A percentile compares a stretch with the other conserved stretches of the same genome.
phyloP scores from a whole-genome alignment of 1,284 basidiomycete genomes.

The Tremellales sp. region DNA sequence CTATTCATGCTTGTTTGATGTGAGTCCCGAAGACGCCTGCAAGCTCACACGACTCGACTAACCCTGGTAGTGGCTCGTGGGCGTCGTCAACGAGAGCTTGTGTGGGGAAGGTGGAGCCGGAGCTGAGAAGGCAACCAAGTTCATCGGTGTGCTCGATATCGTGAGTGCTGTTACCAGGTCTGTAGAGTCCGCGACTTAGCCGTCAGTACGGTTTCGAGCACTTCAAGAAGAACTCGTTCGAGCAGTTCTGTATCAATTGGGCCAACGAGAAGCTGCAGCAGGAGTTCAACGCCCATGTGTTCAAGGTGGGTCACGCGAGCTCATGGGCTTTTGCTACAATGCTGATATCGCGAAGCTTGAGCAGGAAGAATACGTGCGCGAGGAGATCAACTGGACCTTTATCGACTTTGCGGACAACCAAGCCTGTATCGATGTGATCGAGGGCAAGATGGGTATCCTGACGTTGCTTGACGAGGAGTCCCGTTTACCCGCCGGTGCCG shows the following conservation, averaged over 20 bases:
- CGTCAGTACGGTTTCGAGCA: slow-evolving; percentile 83
- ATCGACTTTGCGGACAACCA: slow-evolving; percentile 99
- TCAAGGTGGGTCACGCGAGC: slow-evolving; percentile 66
- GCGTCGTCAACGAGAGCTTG: slow-evolving; percentile 92
- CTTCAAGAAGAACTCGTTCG: slow-evolving; percentile 98
- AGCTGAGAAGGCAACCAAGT: slow-evolving; percentile 83
- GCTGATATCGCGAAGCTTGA: too few relatives aligned
- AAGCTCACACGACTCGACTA: too few relatives aligned
- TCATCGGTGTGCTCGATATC: slow-evolving; percentile 94
- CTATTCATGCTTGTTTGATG: slow-evolving; percentile 90
- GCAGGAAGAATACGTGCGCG: slow-evolving; percentile 98
- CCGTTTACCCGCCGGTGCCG: slow-evolving; percentile 88
- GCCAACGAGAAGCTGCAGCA: slow-evolving; percentile 98
- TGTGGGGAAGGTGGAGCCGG: slow-evolving; percentile 84
- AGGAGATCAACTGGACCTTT: slow-evolving; percentile 99
- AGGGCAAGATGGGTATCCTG: slow-evolving; percentile 92
- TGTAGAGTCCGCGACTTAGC: background rate
- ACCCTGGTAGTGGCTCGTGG: slow-evolving; percentile 87
- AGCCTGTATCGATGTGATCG: slow-evolving; percentile 97
- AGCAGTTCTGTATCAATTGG: slow-evolving; percentile 99
- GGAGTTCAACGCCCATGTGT: slow-evolving; percentile 98
- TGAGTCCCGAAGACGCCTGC: too few relatives aligned
- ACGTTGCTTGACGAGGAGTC: slow-evolving; percentile 97
- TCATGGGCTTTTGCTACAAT: background rate
- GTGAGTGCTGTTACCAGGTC: slow-evolving; percentile 41